Base-by-base conservation (phyloP, 2,329 filamentous ascomycete species). In the Atkinsonella texensis region DNA sequence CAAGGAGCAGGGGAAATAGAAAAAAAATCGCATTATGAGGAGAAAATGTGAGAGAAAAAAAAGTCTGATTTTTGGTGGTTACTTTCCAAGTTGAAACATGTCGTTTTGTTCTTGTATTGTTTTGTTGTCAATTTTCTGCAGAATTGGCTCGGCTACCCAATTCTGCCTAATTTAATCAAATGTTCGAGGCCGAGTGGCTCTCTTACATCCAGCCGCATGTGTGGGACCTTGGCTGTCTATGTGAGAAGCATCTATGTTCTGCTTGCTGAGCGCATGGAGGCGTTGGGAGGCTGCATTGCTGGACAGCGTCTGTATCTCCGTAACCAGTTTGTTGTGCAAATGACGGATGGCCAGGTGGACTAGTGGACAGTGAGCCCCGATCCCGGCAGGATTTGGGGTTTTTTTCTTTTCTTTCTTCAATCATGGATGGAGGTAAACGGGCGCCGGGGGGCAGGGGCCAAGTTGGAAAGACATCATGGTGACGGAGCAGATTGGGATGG, bases 251-350 rank as follows among this genome's bases (percentile, higher is more conserved):
- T 40, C 13, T n/a, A 46, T 10, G 13, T 33, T 7, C 46, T 18
- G 38, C 18, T 33, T 13, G n/a, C 33, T 42, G 33, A 49, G 20
- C 20, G 42, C 33, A 49, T 35, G 10, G 42, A 38, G 51, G 51
- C 42, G 51, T 46, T 38, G 11, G 41, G 35, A 44, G 51, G 42
- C 42, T 52, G 46, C 46, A 48, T 46, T 46, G 23, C 47, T 52
- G 51, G 23, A 42, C 31, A 46, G 46, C n/a, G 6, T 13, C 48
- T 20, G 31, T 17, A 13, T 31, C 42, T 50, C 10, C 18, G 41
- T 7, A 31, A n/a, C 18, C 18, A 50, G 6, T 38, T 1, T 15
- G 18, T 39, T 13, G 23, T 50, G 18, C n/a, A 2, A n/a, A 15
- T 18, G 31, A 20, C 10, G 28, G 31, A 31, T 39, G 41, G 8